Evolutionary conservation across 2,329 filamentous ascomycete species (phyloP), one percentile per base, ranked within the genome.

Genomic region (Botrytis tulipae): DNA sequence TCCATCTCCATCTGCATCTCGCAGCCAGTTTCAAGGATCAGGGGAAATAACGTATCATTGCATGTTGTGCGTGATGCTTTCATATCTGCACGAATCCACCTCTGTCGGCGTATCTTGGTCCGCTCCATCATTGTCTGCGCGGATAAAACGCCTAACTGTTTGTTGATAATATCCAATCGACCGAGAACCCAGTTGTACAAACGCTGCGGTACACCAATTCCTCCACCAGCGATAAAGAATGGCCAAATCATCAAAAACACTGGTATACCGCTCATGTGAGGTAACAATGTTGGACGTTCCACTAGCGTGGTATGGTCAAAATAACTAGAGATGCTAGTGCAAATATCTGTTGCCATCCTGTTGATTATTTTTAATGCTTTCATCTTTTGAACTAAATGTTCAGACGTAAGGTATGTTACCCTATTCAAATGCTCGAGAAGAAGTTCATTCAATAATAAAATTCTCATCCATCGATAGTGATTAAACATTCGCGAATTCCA

Each of bases 401-500:
- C 25, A 77, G 76, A 60, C 20, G 46, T 66, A n/a, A 69, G 68
- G 54, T 67, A 48, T 35, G 67, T 73, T 51, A 76, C 22, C 9
- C 66, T 62, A 14, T 42, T 70, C 48, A n/a, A 48, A 77, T 78
- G 72, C 8, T 72, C 66, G 7, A 79, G 51, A 4, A 79, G 60
- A 9, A 77, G 48, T 59, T 79, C 75, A 46, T 79, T 79, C 40
- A 80, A 57, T 7, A 77, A 68, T 35, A n/a, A n/a, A n/a, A 80
- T 78, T 8, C 78, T 65, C 25, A 67, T 61, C 76, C 76, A 78
- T 42, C 78, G 75, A 69, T 78, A 78, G 44, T 78, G 63, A 42
- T 77, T 78, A 59, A 74, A 78, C 35, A 78, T 74, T 71, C 77
- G 74, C 12, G 75, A 75, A n/a, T 70, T 73, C 79, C 79, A 79